Evolutionary conservation across 2,329 filamentous ascomycete genomes (phyloP).

Genomic region (Lachnellula occidentalis): DNA sequence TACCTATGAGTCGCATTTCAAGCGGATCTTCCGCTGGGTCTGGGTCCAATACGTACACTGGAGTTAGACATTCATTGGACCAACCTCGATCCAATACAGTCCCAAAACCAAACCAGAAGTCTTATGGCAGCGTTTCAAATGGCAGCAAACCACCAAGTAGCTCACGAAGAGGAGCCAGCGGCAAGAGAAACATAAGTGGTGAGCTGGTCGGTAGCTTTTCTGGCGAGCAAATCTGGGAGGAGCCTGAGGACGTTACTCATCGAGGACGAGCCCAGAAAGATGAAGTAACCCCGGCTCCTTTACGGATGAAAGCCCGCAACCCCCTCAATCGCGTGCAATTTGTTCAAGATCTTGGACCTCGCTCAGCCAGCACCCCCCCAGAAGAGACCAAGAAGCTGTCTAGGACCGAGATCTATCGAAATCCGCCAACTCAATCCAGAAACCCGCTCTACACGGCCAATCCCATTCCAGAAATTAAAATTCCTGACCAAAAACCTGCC

Average conservation of each 20-base stretch:
- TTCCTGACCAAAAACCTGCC: slow-evolving; percentile 18
- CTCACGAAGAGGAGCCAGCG: slow-evolving; percentile 21
- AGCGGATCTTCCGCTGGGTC: slow-evolving; percentile 25
- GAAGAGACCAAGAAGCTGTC: slow-evolving; percentile 36
- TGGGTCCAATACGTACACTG: slow-evolving; percentile 14
- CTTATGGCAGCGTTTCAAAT: slow-evolving; percentile 24
- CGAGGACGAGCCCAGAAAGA: slow-evolving; percentile 23
- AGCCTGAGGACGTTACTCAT: slow-evolving; percentile 53
- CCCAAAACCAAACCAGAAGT: slow-evolving; percentile 15
- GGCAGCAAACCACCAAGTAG: slow-evolving; percentile 6
- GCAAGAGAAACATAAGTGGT: slow-evolving; percentile 61
- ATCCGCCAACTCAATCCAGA: slow-evolving; percentile 75
- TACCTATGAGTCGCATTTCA: slow-evolving; percentile 32
- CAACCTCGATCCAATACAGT: slow-evolving; percentile 10
- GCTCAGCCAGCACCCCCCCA: slow-evolving; percentile 39
- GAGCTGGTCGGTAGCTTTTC: slow-evolving; percentile 60
- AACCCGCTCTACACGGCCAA: slow-evolving; percentile 78
- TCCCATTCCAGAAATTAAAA: slow-evolving; percentile 26
- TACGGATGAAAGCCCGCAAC: slow-evolving; percentile 58
- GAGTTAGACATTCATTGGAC: slow-evolving; percentile 21
- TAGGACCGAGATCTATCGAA: slow-evolving; percentile 72
- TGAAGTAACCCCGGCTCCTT: slow-evolving; percentile 37
- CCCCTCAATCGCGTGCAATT: slow-evolving; percentile 58
- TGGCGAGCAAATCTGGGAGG: slow-evolving; percentile 82
- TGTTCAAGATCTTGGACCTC: slow-evolving; percentile 34